Evolutionary conservation across 352 stramenopile species (phyloP).

Genomic region (Phytophthora brassicae): DNA sequence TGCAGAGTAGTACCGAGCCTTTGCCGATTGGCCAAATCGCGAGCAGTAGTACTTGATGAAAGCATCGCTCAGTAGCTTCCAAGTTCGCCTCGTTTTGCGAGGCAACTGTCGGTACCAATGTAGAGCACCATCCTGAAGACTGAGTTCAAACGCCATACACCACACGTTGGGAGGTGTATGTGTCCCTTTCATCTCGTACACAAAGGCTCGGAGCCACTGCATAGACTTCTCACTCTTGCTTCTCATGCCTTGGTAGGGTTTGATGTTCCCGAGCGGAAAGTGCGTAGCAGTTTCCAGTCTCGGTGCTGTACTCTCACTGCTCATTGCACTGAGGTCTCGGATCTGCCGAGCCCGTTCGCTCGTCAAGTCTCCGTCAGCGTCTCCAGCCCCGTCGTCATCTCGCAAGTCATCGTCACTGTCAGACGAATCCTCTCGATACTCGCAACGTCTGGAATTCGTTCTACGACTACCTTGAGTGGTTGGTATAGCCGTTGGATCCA

Average conservation of each 20-base stretch:
- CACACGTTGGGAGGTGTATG: not conserved
- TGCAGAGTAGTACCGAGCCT: conserved; percentile 7
- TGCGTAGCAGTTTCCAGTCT: not conserved
- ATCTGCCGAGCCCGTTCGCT: not conserved
- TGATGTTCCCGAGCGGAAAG: not conserved
- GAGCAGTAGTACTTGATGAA: conserved; percentile 3
- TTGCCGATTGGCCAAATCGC: not conserved
- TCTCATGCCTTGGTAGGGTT: not conserved
- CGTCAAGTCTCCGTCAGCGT: not conserved
- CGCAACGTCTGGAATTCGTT: too few relatives aligned
- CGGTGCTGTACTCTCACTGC: not conserved
- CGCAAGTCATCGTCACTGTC: too few relatives aligned
- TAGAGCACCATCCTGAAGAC: not conserved
- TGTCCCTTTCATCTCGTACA: conserved; percentile 1
- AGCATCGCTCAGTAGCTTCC: not conserved
- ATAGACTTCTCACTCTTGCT: conserved; percentile 7
- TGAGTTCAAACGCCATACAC: not conserved
- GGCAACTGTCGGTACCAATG: not conserved
- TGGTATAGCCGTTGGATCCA: too few relatives aligned
- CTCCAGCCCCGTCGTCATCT: too few relatives aligned
- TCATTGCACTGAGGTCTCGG: not conserved
- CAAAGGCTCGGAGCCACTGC: conserved; percentile 3
- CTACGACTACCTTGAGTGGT: too few relatives aligned
- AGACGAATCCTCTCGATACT: too few relatives aligned
- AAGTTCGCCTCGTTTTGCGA: not conserved